Evolutionary conservation across 495 filamentous ascomycete species (phyloP), one percentile per base, ranked within the genome.

Genomic region (Cercophora newfieldiana): DNA sequence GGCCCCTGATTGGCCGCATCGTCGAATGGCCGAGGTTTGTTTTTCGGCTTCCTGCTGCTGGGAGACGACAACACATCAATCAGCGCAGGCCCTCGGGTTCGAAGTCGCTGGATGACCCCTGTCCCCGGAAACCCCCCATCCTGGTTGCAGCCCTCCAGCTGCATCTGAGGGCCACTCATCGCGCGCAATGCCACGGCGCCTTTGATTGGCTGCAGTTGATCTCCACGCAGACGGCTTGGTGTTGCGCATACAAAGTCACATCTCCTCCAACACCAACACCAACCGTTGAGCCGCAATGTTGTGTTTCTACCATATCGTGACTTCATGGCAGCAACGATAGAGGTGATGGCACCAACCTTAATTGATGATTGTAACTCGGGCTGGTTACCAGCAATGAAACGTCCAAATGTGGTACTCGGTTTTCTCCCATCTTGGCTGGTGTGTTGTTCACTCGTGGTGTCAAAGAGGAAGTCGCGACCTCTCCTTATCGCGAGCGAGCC

Each of bases 11-110:
- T 75, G 72, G 72, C 37, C 50, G 66, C 57, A 61, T 58, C 44
- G 12, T 26, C 64, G 26, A 29, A 53, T 59, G 70, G 63, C 67
- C 71, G 67, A 71, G 69, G 72, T 75, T 63, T 71, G 68, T 75
- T 70, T 49, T 61, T 59, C 51, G 22, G 25, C 30, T 50, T 29
- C 37, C 47, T 33, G 48, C 28, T 49, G 59, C 59, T 54, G 49
- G 49, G 61, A 44, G 61, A 63, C 61, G 61, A 63, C 61, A 63
- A 63, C 61, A 63, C 61, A 48, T 60, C 54, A 53, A 48, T 60
- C 54, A 53, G 54, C 54, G 54, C 54, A 31, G 54, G 16, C 26
- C n/a, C 54, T 22, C 22, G 22, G 54, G 24, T 57, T n/a, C 50
- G 25, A 53, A 19, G 50, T 14, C 22, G 50, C 50, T 53, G 54